These are phyloP conservation scores for Halophytophthora batemanensis DNA, from an alignment of 352 stramenopile genomes.

Conservation along the genomic window DNA sequence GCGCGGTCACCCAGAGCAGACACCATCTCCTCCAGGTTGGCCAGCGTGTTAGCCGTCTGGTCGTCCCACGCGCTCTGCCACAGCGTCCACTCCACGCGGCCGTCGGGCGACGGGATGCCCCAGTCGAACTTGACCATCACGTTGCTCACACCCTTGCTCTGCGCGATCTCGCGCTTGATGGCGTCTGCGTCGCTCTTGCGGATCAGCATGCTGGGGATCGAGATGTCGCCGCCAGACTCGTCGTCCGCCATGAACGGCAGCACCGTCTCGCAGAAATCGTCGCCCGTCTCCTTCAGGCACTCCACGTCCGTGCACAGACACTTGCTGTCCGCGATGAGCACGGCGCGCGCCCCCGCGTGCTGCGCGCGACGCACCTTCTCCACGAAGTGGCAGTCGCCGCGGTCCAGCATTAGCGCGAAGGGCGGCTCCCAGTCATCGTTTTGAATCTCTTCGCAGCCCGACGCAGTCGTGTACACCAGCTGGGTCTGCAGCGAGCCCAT, in stretches of 20 bases:
- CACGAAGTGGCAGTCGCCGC: constrained; percentile 96
- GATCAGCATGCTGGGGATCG: constrained; percentile 95
- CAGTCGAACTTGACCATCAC: constrained; percentile 96
- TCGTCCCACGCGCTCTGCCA: constrained; percentile 95
- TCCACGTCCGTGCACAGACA: constrained; percentile 91
- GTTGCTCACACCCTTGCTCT: constrained; percentile 87
- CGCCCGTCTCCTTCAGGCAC: constrained; percentile 64
- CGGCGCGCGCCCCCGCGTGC: constrained; percentile 88
- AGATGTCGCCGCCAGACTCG: constrained; percentile 95
- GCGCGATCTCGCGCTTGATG: constrained; percentile 89
- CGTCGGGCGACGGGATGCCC: constrained; percentile 91
- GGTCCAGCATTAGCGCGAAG: constrained; percentile 96
- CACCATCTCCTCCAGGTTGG: constrained; percentile 81
- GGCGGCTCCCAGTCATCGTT: constrained; percentile 84
- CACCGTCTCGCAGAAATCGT: constrained; percentile 86
- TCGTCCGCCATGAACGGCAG: constrained; percentile 93
- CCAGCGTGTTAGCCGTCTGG: constrained; percentile 72
- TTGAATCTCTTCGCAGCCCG: constrained; percentile 77
- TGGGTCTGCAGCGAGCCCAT: constrained; percentile 82
- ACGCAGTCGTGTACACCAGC: constrained; percentile 87
- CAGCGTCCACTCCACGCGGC: constrained; percentile 95
- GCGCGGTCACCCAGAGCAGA: constrained; percentile 86
- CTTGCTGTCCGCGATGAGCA: constrained; percentile 96
- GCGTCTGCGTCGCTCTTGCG: constrained; percentile 93
- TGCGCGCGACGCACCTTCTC: constrained; percentile 94